Evolutionary conservation across 495 filamentous ascomycete genomes (phyloP), one percentile per base, ranked within the genome.

Genomic region (Cladorrhinum samala): DNA sequence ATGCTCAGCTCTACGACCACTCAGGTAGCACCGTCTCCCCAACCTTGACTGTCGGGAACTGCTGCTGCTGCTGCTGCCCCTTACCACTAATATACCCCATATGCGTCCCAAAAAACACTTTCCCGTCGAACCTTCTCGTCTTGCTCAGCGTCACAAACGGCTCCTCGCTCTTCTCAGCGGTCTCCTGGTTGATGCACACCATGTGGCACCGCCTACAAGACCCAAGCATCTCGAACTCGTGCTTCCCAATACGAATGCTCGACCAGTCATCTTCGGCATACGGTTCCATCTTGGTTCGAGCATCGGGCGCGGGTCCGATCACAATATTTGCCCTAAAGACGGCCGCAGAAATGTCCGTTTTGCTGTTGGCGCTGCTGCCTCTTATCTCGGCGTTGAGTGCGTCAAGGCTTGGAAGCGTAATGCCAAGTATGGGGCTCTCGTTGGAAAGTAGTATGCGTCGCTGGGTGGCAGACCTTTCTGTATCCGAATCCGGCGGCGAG

Each of bases 141-240:
- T 93, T 95, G 0, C 84, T 83, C 24, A 98, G 71, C 1, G 91
- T 96, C 1, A 88, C 80, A 66, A 93, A 94, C 0, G 93, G 93
- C 65, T 96, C 91, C 54, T 88, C 81, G 38, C 83, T 79, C 67
- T 82, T 86, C 43, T 82, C 77, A 0, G 83, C 92, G 4, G 87
- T 94, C 16, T 83, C 70, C 61, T 95, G 93, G 56, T 98, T 83
- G 41, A 96, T 80, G 64, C 92, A 96, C 11, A 98, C 85, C 89
- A 98, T 96, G 60, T 95, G 90, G 55, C 93, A 98, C 14, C 93
- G 72, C 33, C 91, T 78, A 61, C 93, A 98, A 17, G 83, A 78
- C 0, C 89, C 91, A 3, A 96, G 72, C 54, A 91, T 81, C 59
- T 87, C 75, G 48, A 89, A 85, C 2, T 71, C 59, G 24, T 83